phyloP scores from a whole-genome alignment of 73 alveolate genomes.

The Urostyla sp. region DNA sequence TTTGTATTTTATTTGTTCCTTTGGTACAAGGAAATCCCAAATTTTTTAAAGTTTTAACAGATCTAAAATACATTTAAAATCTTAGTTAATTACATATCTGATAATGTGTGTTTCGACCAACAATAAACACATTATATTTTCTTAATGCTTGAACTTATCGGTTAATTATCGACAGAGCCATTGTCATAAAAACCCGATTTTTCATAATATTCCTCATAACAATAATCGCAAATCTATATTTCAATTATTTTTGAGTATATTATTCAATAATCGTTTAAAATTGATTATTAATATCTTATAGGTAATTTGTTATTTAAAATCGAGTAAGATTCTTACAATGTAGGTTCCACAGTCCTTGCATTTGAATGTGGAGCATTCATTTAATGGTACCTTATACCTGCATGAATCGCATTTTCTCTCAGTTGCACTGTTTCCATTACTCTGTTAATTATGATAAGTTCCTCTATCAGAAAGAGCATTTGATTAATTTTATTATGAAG shows the following conservation, averaged over 20 bases:
- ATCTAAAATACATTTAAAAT: neutral
- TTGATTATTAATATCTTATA: no score
- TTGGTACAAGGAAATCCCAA: conserved; percentile 41
- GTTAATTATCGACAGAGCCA: neutral
- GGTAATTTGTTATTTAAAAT: no score
- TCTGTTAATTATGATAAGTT: no score
- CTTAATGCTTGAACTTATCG: neutral
- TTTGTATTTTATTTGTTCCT: conserved; percentile 34
- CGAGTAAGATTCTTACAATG: neutral
- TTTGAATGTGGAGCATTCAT: conserved; percentile 37
- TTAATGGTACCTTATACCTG: conserved; percentile 22
- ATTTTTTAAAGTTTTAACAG: conserved; percentile 23
- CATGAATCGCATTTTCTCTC: conserved; percentile 28
- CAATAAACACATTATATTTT: conserved; percentile 35
- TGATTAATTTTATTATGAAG: no score
- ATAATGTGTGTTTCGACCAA: conserved; percentile 14
- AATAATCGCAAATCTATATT: conserved; percentile 47
- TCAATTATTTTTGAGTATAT: no score
- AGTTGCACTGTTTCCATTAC: no score
- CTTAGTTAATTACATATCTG: conserved; percentile 16
- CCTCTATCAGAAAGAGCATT: no score
- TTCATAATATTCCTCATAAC: conserved; percentile 48
- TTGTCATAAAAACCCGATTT: neutral
- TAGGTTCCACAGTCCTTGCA: conserved; percentile 52
- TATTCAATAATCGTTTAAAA: no score